phyloP scores from a whole-genome alignment of 2,329 filamentous ascomycete genomes.

The Neonectria hederae region DNA sequence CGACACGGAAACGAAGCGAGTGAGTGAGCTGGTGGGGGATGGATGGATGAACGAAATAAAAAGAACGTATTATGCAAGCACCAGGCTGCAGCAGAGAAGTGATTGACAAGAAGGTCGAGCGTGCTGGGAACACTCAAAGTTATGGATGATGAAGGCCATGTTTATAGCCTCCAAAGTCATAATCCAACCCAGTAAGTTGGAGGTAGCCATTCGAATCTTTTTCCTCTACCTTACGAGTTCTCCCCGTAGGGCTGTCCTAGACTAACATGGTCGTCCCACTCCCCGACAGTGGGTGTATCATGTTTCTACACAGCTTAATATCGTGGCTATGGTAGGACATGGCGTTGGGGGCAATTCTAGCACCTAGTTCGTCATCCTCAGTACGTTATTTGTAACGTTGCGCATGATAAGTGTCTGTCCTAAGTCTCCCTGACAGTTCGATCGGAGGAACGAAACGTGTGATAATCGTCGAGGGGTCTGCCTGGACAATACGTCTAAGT shows the following conservation, averaged over 20 bases:
- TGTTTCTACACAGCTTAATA: conserved; percentile 11
- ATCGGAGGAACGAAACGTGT: conserved; percentile 1
- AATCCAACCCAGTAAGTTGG: not conserved
- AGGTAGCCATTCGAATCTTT: not conserved
- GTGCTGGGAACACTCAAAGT: conserved; percentile 4
- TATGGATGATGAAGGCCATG: not conserved
- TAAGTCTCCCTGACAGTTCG: not conserved
- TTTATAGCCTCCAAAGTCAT: conserved; percentile 1
- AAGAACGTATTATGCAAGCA: conserved; percentile 22
- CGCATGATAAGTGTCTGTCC: not conserved
- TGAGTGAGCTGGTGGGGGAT: not conserved
- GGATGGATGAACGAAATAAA: conserved; percentile 8
- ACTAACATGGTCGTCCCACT: conserved; percentile 16
- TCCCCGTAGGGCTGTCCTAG: not conserved
- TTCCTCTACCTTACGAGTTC: conserved; percentile 9
- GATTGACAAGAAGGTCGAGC: conserved; percentile 17
- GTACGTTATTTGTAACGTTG: conserved; percentile 1
- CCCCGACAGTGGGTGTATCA: conserved; percentile 18
- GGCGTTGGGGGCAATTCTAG: not conserved
- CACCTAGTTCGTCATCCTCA: not conserved
- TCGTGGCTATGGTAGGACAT: not conserved
- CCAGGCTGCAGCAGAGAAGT: conserved; percentile 28
- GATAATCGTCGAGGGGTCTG: not conserved
- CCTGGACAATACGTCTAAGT: not conserved
- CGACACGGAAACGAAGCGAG: not conserved